Conservation (phyloP, 352 stramenopile species). For the Pythium plurisporium region DNA sequence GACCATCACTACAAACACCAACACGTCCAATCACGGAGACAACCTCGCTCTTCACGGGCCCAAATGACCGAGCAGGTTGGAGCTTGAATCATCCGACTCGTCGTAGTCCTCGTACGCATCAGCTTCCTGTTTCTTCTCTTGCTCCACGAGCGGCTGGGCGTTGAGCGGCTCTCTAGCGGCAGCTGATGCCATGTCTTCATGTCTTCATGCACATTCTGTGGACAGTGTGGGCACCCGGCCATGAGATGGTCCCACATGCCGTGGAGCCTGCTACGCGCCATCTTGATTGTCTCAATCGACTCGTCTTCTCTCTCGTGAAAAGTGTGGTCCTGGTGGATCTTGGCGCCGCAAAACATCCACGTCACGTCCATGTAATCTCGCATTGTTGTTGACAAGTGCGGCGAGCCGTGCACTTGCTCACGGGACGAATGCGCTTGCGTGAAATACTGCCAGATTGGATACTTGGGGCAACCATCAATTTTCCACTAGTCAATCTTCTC, state of each 20-base stretch:
- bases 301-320: constrained; percentile 2
- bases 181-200: constrained; percentile 17
- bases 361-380: constrained; percentile 4
- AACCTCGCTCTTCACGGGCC: no score
- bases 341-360: constrained; percentile 11
- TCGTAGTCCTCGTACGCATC: not conserved
- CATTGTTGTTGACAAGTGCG: not conserved
- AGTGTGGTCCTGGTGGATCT: constrained; percentile 3
- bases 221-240: not conserved
- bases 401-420: not conserved
- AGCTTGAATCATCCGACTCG: not conserved
- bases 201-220: constrained; percentile 5
- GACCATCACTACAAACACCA: no score
- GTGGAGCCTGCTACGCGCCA: constrained; percentile 11
- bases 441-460: constrained; percentile 21
- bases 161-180: not conserved
- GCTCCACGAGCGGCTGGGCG: not conserved
- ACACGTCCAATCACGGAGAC: no score
- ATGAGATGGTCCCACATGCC: constrained; percentile 17
- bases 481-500: constrained; percentile 12
- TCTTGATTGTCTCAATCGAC: constrained; percentile 1
- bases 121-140: not conserved
- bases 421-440: not conserved
- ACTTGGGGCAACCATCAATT: not conserved
- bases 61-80: not conserved